phyloP scores from a whole-genome alignment of 805 yeast species.

The Myxozyma neotropica region DNA sequence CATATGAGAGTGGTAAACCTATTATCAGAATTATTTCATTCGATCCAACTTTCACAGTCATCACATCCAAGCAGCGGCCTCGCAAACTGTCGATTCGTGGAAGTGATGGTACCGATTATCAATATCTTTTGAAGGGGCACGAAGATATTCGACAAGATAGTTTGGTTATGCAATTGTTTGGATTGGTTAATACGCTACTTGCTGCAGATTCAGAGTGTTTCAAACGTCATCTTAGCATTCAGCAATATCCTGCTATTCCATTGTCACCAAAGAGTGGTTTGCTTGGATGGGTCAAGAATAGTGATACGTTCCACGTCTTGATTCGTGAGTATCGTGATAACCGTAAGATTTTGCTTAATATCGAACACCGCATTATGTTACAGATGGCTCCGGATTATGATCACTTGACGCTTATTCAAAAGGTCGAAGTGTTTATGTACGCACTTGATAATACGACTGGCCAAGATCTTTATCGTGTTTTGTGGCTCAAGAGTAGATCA shows the following conservation, averaged over 20 bases:
- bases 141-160: slow-evolving; percentile 98
- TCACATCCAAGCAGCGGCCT: slow-evolving; percentile 95
- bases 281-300: slow-evolving; percentile 95
- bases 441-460: slow-evolving; percentile 95
- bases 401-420: slow-evolving; percentile 80
- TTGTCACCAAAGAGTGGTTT: slow-evolving; percentile 96
- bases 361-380: slow-evolving; percentile 92
- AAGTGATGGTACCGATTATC: slow-evolving; percentile 89
- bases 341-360: slow-evolving; percentile 81
- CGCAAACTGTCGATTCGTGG: slow-evolving; percentile 79
- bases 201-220: slow-evolving; percentile 93
- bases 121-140: slow-evolving; percentile 84
- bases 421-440: slow-evolving; percentile 94
- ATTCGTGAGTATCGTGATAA: slow-evolving; percentile 92
- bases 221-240: slow-evolving; percentile 92
- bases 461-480: slow-evolving; percentile 89
- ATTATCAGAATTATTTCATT: slow-evolving; percentile 71
- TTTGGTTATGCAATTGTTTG: slow-evolving; percentile 96
- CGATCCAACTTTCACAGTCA: slow-evolving; percentile 82
- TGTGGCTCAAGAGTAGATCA: slow-evolving; percentile 94
- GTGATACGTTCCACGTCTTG: slow-evolving; percentile 93
- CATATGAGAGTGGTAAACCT: slow-evolving; percentile 82
- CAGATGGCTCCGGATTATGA: slow-evolving; percentile 99
- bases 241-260: slow-evolving; percentile 90
- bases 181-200: slow-evolving; percentile 86